Percentiles rank a stretch among this genome's conserved stretches.
Conservation (phyloP, 2,329 filamentous ascomycete genomes). For the Exophiala sideris region DNA sequence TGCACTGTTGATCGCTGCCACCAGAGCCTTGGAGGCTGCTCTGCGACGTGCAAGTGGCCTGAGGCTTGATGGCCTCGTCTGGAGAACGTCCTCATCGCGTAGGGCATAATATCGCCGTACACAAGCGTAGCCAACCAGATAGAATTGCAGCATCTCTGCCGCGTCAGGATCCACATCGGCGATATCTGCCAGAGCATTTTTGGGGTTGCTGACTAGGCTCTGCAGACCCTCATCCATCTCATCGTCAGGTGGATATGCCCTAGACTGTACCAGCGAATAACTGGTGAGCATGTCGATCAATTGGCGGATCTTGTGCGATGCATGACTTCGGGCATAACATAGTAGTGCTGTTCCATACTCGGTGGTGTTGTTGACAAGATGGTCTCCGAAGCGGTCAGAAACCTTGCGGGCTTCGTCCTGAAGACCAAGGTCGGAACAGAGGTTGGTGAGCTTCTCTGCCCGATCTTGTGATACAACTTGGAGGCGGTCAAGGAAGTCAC, state of each 20-base stretch:
- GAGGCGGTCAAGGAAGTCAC: conserved; percentile 69
- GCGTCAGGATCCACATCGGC: conserved; percentile 75
- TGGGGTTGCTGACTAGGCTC: conserved; percentile 67
- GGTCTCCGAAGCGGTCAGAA: conserved; percentile 82
- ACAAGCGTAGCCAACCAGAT: conserved; percentile 89
- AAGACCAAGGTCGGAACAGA: conserved; percentile 76
- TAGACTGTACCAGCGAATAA: conserved; percentile 80
- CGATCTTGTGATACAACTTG: conserved; percentile 65
- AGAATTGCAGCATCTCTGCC: conserved; percentile 75
- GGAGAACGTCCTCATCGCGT: conserved; percentile 63
- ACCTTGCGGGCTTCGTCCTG: conserved; percentile 73
- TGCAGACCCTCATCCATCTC: conserved; percentile 72
- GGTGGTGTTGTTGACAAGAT: conserved; percentile 67
- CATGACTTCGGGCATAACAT: conserved; percentile 86
- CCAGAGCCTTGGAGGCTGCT: conserved; percentile 68
- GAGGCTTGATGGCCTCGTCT: conserved; percentile 34
- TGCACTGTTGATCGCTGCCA: conserved; percentile 80
- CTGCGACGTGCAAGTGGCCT: conserved; percentile 57
- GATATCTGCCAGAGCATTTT: conserved; percentile 66
- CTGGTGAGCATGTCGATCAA: conserved; percentile 84
- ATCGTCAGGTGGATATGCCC: conserved; percentile 67
- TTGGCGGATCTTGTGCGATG: conserved; percentile 72
- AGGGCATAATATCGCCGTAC: conserved; percentile 85
- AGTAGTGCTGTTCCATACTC: conserved; percentile 82
- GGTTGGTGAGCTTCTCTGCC: conserved; percentile 76